These are phyloP conservation scores for Bretziella fagacearum DNA, from an alignment of 2,329 filamentous ascomycete species.

Conservation along the genomic window DNA sequence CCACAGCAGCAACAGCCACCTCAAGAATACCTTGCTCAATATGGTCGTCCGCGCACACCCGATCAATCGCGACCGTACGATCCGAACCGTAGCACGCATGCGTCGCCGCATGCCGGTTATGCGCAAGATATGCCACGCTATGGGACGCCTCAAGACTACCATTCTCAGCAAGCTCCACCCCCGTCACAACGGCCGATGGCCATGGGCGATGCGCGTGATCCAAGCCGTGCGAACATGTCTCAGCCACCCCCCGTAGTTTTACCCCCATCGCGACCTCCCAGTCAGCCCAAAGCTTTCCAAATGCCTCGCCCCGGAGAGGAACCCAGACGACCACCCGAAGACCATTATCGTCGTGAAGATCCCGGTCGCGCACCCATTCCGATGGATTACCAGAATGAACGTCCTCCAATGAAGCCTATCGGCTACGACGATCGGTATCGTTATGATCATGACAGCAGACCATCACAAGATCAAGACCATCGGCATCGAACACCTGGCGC, in stretches of 20 bases:
- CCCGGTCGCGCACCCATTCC: slow-evolving; percentile 21
- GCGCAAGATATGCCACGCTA: slow-evolving; percentile 43
- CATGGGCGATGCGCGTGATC: slow-evolving; percentile 27
- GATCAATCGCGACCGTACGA: slow-evolving; percentile 44
- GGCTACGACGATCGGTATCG: slow-evolving; percentile 38
- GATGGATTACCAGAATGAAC: slow-evolving; percentile 32
- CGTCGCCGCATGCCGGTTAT: slow-evolving; percentile 34
- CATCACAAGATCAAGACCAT: slow-evolving; percentile 6
- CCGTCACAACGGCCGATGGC: slow-evolving; percentile 29
- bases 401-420: slow-evolving; percentile 27
- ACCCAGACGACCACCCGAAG: slow-evolving; percentile 28
- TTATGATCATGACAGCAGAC: slow-evolving; percentile 22
- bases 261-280: slow-evolving; percentile 33
- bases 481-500: slow-evolving; percentile 1
- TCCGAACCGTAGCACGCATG: slow-evolving; percentile 28
- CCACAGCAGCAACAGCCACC: slow-evolving; percentile 4
- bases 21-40: slow-evolving; percentile 40
- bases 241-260: slow-evolving; percentile 18
- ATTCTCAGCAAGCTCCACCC: slow-evolving; percentile 14
- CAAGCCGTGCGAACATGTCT: slow-evolving; percentile 16
- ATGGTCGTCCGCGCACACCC: slow-evolving; percentile 55
- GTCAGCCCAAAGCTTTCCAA: slow-evolving; percentile 34
- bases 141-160: slow-evolving; percentile 40
- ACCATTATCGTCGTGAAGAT: slow-evolving; percentile 35
- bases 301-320: slow-evolving; percentile 27